Base-by-base conservation (phyloP, 805 yeast genomes). In the Wickerhamiella brachini region DNA sequence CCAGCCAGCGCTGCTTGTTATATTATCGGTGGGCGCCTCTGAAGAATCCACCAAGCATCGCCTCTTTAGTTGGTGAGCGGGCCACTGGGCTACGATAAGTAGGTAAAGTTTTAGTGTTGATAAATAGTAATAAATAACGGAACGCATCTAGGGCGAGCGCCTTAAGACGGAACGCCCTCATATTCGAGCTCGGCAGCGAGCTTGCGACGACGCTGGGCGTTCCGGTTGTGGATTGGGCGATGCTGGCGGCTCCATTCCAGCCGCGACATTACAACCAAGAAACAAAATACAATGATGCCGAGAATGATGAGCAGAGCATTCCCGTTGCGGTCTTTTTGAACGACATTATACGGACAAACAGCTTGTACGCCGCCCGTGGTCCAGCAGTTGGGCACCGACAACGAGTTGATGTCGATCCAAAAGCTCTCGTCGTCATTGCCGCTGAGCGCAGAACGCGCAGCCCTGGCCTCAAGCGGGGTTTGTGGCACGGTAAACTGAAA, bases 81-180 rank as follows among this genome's bases (percentile, higher is more conserved):
- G 13, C 41, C 20, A 15, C 41, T 7, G 41, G 9, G 7, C n/a
- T 37, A 20, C 18, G 41, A 5, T 37, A n/a, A n/a, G n/a, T n/a
- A n/a, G n/a, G n/a, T n/a, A n/a, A n/a, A n/a, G n/a, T n/a, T n/a
- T n/a, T n/a, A n/a, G n/a, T n/a, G n/a, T n/a, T n/a, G 38, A 10
- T 31, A 12, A 31, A 31, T 48, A 41, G 13, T 31, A 46, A 31
- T 45, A 47, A 46, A 45, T 24, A 20, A 49, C n/a, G n/a, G n/a
- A n/a, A n/a, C n/a, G 20, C 9, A 8, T n/a, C 39, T 15, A 15
- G 31, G n/a, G n/a, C n/a, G n/a, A n/a, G n/a, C n/a, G n/a, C n/a
- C n/a, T 61, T 62, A 87, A 2, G 87, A 78, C 12, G 97, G 95
- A 8, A 86, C 90, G 4, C 96, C 96, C 64, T 89, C 95, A 57